These are phyloP conservation scores for Cucumis cinereus DNA, from an alignment of 306 rosid genomes.

Conservation along the genomic window DNA sequence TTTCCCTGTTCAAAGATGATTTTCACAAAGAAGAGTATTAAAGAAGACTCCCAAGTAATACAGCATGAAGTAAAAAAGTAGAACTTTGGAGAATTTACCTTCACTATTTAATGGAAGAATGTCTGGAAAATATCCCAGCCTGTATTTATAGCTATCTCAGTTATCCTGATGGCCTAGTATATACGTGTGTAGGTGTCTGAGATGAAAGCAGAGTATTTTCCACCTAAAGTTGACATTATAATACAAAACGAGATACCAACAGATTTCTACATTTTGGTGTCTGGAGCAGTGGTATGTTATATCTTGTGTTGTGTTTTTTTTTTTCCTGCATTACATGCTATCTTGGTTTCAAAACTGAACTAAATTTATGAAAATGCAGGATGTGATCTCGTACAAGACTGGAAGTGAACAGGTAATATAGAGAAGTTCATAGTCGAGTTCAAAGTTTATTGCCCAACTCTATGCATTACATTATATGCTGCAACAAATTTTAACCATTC, in stretches of 20 bases:
- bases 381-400: conserved; percentile 43
- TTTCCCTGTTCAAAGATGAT: not conserved
- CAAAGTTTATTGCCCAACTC: not conserved
- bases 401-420: conserved; percentile 66
- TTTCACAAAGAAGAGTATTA: not conserved
- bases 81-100: conserved; percentile 2
- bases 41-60: not conserved
- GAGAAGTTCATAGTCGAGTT: conserved; percentile 3
- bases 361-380: conserved; percentile 44
- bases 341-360: conserved; percentile 12
- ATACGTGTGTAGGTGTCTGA: conserved; percentile 51
- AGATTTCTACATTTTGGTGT: conserved; percentile 62
- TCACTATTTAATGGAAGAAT: not conserved
- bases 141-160: not conserved
- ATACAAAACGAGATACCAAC: conserved; percentile 74
- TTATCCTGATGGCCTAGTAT: not conserved
- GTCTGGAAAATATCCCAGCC: not conserved
- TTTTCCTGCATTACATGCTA: conserved; percentile 3
- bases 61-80: not conserved
- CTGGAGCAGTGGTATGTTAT: conserved; percentile 63
- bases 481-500: not conserved
- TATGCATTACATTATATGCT: not conserved
- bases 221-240: conserved; percentile 72
- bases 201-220: conserved; percentile 75
- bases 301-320: not conserved